Base-by-base conservation (phyloP, 2,329 filamentous ascomycete genomes). In the Diaporthe destruens region DNA sequence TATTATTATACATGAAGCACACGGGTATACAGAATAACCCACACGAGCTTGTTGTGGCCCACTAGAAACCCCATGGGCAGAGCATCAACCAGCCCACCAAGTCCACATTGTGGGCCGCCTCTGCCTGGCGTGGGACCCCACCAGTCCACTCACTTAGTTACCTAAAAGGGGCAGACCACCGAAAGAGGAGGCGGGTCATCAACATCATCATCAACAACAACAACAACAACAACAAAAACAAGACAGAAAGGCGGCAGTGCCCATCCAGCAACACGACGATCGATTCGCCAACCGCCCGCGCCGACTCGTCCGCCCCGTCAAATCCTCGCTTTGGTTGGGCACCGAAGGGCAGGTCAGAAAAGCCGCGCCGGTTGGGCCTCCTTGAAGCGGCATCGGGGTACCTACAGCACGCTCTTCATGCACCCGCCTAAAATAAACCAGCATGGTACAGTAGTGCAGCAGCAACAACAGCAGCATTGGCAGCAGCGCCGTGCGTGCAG, bases 241-340 rank as follows among this genome's bases (percentile, higher is more conserved):
- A 36, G 11, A 36, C 11, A 36, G 18, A 25, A 25, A 20, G 18
- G 61, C 32, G 61, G 61, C 61, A 53, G 61, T 66, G 61, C 61
- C 44, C 42, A 39, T 61, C n/a, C 2, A 44, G 44, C 7, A n/a
- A 47, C 7, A 20, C 20, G 29, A 51, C 36, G 44, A 42, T 53
- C 55, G 55, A 70, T 70, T 70, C 55, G 68, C 47, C 68, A 25
- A 54, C 23, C 54, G 29, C 53, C 68, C 39, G 44, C 47, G 55
- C 34, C 32, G 68, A 70, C 55, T 54, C 44, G 68, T 70, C 55
- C 68, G 57, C 68, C 47, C 47, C 39, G 68, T 47, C 47, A 42
- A 25, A 47, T 44, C 39, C 8, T 54, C 23, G 18, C 44, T 9
- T 14, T 34, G 44, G 68, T 61, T 70, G 68, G 68, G 68, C 68